These are phyloP conservation scores for Ceratocystis eucalypticola DNA, from an alignment of 2,329 filamentous ascomycete genomes.

Conservation along the genomic window DNA sequence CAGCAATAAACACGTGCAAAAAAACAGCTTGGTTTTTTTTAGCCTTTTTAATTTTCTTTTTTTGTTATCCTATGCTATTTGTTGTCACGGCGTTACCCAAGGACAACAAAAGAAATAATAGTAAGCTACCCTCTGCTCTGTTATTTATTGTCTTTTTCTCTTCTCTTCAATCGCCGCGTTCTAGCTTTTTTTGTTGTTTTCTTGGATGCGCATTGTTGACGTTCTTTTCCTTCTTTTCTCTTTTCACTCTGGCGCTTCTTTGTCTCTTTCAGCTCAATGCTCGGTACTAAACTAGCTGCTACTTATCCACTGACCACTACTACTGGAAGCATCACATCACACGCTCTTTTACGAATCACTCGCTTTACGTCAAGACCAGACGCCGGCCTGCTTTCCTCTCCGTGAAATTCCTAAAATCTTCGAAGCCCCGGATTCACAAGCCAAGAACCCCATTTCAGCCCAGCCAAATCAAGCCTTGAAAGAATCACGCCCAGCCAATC, in stretches of 20 bases:
- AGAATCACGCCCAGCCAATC: background rate
- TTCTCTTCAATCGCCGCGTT: slow-evolving; percentile 1
- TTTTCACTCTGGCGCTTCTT: background rate
- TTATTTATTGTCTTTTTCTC: background rate
- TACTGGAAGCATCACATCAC: background rate
- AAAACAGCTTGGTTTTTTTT: background rate
- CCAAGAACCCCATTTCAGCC: background rate
- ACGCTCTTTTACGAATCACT: background rate
- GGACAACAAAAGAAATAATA: background rate
- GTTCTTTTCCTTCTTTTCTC: background rate
- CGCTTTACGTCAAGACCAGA: background rate
- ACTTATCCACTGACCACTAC: background rate
- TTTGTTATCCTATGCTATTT: background rate
- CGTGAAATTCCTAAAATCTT: background rate
- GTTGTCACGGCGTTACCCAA: slow-evolving; percentile 13
- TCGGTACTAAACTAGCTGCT: background rate
- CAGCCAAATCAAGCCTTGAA: background rate
- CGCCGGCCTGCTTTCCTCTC: background rate
- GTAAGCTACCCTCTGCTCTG: background rate
- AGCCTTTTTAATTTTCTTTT: background rate
- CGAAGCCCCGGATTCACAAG: background rate
- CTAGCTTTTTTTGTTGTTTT: background rate
- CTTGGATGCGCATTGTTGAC: background rate
- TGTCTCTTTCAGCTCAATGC: background rate
- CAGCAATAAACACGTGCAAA: background rate